Evolutionary conservation across 257 asterid genomes (phyloP), one percentile per base, ranked within the genome.

Genomic region (Paraleonurus japonicus): DNA sequence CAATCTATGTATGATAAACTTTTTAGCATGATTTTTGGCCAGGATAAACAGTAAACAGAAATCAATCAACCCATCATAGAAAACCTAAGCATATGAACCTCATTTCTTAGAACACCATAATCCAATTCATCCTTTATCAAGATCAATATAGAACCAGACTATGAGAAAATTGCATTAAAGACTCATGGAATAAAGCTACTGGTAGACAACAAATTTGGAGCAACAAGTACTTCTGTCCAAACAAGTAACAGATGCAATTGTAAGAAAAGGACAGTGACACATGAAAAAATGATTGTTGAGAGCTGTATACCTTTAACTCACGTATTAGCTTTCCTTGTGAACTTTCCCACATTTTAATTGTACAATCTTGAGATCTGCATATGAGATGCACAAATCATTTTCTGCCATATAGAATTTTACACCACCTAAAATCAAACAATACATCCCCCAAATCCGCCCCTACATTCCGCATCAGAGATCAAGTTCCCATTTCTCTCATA

Each of bases 321-420:
- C 96, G 89, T 60, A 91, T 91, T 66, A 94, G 86, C 88, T 91
- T 91, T 68, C 98, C 97, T 48, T 91, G 87, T 45, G 96, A 6
- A 63, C 96, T 84, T 76, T 94, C 91, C 99, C 97, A 94, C 86
- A 94, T 86, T 78, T 94, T 94, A 81, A 91, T 91, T 19, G 95
- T 94, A 74, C 97, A 89, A 81, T 94, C 99, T 81, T 91, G 92
- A 68, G 99, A 94, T 76, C 97, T 94, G 85, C 78, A 85, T 63
- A 73, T 51, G 76, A 41, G 27, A 80, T 73, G 65, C 27, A 57
- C 53, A 68, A 60, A 66, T 20, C 19, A 69, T 24, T 15, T 11
- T 62, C 62, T 20, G 65, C 10, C 48, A 30, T 45, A 41, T 7
- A 50, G 20, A 45, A 60, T 28, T 55, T 23, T 16, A 55, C 72